phyloP scores from a whole-genome alignment of 2,329 filamentous ascomycete species.

The Chaetomium sp. region DNA sequence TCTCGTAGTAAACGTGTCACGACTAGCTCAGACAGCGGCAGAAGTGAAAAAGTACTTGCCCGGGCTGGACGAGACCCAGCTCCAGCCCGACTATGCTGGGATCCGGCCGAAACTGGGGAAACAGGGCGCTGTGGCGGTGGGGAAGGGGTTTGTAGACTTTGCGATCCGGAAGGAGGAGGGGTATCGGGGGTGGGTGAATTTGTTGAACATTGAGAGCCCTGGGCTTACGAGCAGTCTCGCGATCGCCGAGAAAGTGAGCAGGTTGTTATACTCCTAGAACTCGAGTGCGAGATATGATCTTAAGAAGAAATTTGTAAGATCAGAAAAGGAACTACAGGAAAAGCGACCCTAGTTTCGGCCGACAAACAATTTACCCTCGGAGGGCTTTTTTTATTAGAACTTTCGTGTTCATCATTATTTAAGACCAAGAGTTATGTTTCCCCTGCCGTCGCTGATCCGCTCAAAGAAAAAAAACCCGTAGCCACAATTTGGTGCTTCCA shows the following conservation, averaged over 20 bases:
- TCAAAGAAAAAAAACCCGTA: no score
- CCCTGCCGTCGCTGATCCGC: no score
- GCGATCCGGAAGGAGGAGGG: conserved; percentile 71
- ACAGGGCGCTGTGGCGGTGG: conserved; percentile 53
- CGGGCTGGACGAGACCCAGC: conserved; percentile 54
- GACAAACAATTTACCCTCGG: no score
- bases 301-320: neutral
- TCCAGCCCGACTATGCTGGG: conserved; percentile 81
- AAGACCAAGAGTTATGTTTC: no score
- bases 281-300: neutral
- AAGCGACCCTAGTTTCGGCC: no score
- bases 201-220: conserved; percentile 89
- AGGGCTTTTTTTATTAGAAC: no score
- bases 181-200: conserved; percentile 76
- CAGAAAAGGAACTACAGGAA: neutral
- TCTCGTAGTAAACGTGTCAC: conserved; percentile 57
- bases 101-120: conserved; percentile 76
- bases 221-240: conserved; percentile 82
- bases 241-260: conserved; percentile 69
- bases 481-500: no score
- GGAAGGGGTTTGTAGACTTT: conserved; percentile 76
- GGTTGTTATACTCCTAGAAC: conserved; percentile 39
- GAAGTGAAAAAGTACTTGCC: conserved; percentile 80
- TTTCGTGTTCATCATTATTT: no score
- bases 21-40: conserved; percentile 59